Evolutionary conservation across 192 early-diverging fungal species (phyloP).

Genomic region (Podila horticola): DNA sequence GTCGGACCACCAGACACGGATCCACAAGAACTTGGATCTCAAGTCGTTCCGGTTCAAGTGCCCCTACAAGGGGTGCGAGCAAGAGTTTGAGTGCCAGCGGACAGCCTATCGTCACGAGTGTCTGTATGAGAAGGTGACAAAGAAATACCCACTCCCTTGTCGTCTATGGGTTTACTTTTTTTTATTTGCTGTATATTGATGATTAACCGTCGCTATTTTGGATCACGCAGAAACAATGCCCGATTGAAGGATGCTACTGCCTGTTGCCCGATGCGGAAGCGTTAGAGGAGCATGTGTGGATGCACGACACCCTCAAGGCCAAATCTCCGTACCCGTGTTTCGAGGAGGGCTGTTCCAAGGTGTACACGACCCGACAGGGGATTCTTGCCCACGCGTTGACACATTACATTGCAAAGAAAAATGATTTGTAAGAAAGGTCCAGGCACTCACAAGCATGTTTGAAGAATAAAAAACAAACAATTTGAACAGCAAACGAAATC

Average conservation of each 20-base stretch:
- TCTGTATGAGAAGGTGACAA: slow-evolving; percentile 7
- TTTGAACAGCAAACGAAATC: too few species aligned
- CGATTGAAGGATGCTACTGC: slow-evolving; percentile 6
- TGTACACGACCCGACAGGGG: slow-evolving; percentile 1
- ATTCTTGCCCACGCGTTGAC: slow-evolving; percentile 7
- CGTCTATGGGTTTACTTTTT: too few species aligned
- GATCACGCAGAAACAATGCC: neutral
- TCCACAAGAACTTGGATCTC: neutral
- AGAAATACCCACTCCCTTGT: neutral
- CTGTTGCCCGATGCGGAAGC: neutral
- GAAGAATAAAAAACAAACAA: too few species aligned
- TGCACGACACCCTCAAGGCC: slow-evolving; percentile 10
- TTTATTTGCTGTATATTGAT: neutral
- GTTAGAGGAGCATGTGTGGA: slow-evolving; percentile 12
- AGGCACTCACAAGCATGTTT: too few species aligned
- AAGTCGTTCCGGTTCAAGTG: neutral
- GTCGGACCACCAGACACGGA: slow-evolving; percentile 5
- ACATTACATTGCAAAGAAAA: slow-evolving; percentile 2
- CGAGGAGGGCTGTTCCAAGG: slow-evolving; percentile 10
- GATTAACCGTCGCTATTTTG: neutral
- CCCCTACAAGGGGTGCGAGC: slow-evolving; percentile 4
- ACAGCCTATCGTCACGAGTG: slow-evolving; percentile 5
- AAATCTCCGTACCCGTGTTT: slow-evolving; percentile 7
- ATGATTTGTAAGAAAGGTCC: too few species aligned
- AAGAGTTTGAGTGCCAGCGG: slow-evolving; percentile 2